Percentiles rank a stretch among this genome's conserved stretches.
Evolutionary conservation across 176 grass and related monocot species (phyloP).

Genomic region (Eleusine coracana): DNA sequence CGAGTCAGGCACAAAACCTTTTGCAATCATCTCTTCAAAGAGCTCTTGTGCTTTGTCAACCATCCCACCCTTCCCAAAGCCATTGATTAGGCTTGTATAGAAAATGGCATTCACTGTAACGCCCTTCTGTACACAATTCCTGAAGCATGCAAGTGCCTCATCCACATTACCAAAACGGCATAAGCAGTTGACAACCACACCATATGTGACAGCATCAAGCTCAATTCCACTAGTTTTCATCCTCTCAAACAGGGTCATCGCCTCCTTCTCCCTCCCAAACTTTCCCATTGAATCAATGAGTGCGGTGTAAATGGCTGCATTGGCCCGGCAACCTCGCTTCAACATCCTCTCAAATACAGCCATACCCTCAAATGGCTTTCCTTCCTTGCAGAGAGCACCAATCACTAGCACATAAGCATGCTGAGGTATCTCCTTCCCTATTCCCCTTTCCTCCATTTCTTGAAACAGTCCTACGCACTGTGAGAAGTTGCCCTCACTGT

Average conservation of each 20-base stretch:
- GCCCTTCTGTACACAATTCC: slow-evolving; percentile 50
- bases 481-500: slow-evolving; percentile 53
- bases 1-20: slow-evolving; percentile 69
- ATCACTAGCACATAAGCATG: slow-evolving; percentile 83
- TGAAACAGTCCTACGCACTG: slow-evolving; percentile 64
- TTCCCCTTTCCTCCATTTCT: slow-evolving; percentile 74
- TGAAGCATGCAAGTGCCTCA: slow-evolving; percentile 72
- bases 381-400: slow-evolving; percentile 57
- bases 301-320: slow-evolving; percentile 67
- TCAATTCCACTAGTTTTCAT: slow-evolving; percentile 69
- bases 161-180: slow-evolving; percentile 75
- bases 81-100: slow-evolving; percentile 80
- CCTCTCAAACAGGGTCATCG: slow-evolving; percentile 69
- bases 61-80: slow-evolving; percentile 74
- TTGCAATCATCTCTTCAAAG: slow-evolving; percentile 74
- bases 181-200: slow-evolving; percentile 79
- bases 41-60: slow-evolving; percentile 69
- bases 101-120: slow-evolving; percentile 64
- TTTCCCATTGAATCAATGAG: slow-evolving; percentile 71
- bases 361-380: slow-evolving; percentile 78
- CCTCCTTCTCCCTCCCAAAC: slow-evolving; percentile 57
- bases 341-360: slow-evolving; percentile 75
- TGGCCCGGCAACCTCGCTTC: slow-evolving; percentile 54
- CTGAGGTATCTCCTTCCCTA: slow-evolving; percentile 70
- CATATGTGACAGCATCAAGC: slow-evolving; percentile 65